Base-by-base conservation (phyloP, 2,329 filamentous ascomycete species). In the Cytospora paraplurivora region DNA sequence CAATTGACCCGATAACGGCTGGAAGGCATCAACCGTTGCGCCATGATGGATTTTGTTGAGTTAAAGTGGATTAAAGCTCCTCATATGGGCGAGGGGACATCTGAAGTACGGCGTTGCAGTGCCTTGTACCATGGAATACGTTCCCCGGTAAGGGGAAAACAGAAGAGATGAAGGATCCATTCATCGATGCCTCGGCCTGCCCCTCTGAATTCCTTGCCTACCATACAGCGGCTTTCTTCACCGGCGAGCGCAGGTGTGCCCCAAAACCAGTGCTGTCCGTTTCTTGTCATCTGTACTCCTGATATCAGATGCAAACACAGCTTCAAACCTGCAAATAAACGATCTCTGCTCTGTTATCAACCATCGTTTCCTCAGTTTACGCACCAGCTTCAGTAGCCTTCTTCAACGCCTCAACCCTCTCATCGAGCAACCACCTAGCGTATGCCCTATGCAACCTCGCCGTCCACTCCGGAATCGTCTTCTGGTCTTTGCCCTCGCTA, bases 351-450 rank as follows among this genome's bases (percentile, higher is more conserved):
- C 27, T 27, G 27, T 2, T 27, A 27, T 27, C 27, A 27, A 27
- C 7, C 32, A 13, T 52, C 37, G 8, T 32, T 15, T 1, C 27
- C 6, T 37, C 8, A 49, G 12, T 34, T 49, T 21, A 61, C 15
- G 38, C 41, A 32, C 13, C 19, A 32, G 33, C 7, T n/a, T 19
- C 33, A 32, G 51, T 19, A 52, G 4, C 17, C n/a, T 8, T 55
- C 37, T 55, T 49, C 51, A 61, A 21, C 11, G 41, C 32, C 32
- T 35, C 38, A 27, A 61, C 8, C 19, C 59, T 61, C 51, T 61
- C 59, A 10, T 61, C 59, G 37, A 61, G 52, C 52, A 61, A 33
- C 51, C 52, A 61, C 51, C 55, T 61, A n/a, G 59, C 51, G 12
- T 55, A 61, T 7, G 41, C 59, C 15, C 59, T 49, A 44, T 61